Conservation (phyloP, 139 green algal species). For the Chlorella sp. region DNA sequence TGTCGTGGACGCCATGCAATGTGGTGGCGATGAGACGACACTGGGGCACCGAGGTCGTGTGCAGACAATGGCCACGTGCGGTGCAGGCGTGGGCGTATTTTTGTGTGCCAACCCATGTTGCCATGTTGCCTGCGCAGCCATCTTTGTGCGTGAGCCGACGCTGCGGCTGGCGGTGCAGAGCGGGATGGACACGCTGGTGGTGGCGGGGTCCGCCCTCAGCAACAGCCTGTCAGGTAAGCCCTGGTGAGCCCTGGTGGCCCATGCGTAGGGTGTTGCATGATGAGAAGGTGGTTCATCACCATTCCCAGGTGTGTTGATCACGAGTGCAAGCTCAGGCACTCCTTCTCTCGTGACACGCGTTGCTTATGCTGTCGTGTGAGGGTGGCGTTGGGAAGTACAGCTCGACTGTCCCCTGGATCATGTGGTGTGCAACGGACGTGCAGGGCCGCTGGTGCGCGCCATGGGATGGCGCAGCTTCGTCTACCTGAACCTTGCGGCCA, state of each 20-base stretch:
- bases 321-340: not conserved
- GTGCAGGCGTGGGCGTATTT: no score
- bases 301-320: not conserved
- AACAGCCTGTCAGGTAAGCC: not conserved
- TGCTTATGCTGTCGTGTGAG: not conserved
- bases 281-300: not conserved
- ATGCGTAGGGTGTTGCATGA: not conserved
- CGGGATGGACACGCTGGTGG: conserved; percentile 1
- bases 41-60: no score
- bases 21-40: no score
- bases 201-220: not conserved
- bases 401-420: not conserved
- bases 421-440: not conserved
- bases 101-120: no score
- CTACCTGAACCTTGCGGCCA: not conserved
- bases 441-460: not conserved
- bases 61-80: no score
- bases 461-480: not conserved
- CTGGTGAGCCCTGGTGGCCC: not conserved
- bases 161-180: not conserved
- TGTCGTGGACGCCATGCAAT: no score
- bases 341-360: not conserved
- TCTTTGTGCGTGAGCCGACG: not conserved
- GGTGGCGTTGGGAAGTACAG: not conserved
- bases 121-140: not conserved